Evolutionary conservation across 164 flowering plant genomes (phyloP), one percentile per base, ranked within the genome.

Genomic region (Stephania yunnanensis): DNA sequence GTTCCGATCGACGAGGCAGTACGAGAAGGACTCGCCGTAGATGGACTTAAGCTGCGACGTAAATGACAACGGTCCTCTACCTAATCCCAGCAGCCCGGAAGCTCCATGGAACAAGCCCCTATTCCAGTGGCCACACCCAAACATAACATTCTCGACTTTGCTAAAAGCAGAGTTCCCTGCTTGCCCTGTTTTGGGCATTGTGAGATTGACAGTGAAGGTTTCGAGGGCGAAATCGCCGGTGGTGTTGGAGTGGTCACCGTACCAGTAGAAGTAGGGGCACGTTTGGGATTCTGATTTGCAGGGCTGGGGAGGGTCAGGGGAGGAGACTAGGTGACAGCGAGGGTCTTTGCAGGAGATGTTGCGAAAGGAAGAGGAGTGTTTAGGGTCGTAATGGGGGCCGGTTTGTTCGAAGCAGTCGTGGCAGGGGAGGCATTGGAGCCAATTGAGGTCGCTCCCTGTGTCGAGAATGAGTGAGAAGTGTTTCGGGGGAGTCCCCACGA

Each of bases 51-150:
- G 86, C 87, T 95, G 99, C 13, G 98, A 92, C 9, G 97, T 75
- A 75, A 95, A 93, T 1, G 99, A 95, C 48, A 95, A 84, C 0
- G 98, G 92, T 12, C 99, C 99, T 46, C 95, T 79, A 19, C 99
- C 99, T 1, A 95, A 85, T 3, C 98, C 99, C 46, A 95, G 78
- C 76, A 95, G 78, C 0, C 99, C 99, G 4, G 97, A 92, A 7
- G 99, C 97, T 2, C 99, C 99, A 75, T 91, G 98, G 69, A 95
- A 95, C 6, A 93, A 85, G 11, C 98, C 99, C 46, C 95, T 82
- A 74, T 95, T 95, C 99, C 97, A 92, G 79, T 95, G 99, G 9
- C 99, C 99, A 74, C 97, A 92, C 0, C 99, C 99, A 73, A 95
- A 93, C 98, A 95, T 92, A 58, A 95, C 89, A 70, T 90, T 85